These are phyloP conservation scores for Yamadazyma atmosphaerica DNA, from an alignment of 1,139 yeast species.

Conservation along the genomic window DNA sequence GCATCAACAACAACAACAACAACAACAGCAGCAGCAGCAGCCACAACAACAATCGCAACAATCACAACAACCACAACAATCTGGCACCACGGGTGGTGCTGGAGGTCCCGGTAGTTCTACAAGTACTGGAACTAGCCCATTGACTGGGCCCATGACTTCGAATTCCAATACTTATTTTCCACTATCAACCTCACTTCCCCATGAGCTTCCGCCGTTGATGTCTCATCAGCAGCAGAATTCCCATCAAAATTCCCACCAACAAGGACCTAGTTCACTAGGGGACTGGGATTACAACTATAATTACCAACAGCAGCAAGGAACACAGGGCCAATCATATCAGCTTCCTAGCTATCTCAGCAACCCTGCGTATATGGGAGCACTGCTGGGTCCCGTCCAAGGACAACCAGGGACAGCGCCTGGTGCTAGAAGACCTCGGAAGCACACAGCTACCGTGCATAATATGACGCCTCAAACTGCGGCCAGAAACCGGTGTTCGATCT, in stretches of 20 bases:
- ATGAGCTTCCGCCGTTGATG: constrained; percentile 8
- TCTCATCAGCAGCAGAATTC: constrained; percentile 3
- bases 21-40: constrained; percentile 5
- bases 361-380: not conserved
- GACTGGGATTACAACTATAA: constrained; percentile 4
- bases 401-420: too few relatives aligned
- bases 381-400: not conserved
- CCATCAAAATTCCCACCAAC: not conserved
- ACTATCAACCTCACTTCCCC: constrained; percentile 1
- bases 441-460: constrained; percentile 22
- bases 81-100: constrained; percentile 1
- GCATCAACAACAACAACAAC: constrained; percentile 1
- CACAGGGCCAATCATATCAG: constrained; percentile 2
- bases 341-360: constrained; percentile 1
- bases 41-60: too few relatives aligned
- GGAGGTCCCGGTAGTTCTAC: not conserved
- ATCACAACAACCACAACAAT: constrained; percentile 1
- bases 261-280: not conserved
- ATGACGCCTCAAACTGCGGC: constrained; percentile 37
- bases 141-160: not conserved
- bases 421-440: constrained; percentile 15
- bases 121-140: not conserved
- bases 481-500: constrained; percentile 57
- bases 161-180: not conserved
- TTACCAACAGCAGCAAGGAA: constrained; percentile 2